phyloP scores from a whole-genome alignment of 805 yeast genomes.

The Komagataella pseudopastoris region DNA sequence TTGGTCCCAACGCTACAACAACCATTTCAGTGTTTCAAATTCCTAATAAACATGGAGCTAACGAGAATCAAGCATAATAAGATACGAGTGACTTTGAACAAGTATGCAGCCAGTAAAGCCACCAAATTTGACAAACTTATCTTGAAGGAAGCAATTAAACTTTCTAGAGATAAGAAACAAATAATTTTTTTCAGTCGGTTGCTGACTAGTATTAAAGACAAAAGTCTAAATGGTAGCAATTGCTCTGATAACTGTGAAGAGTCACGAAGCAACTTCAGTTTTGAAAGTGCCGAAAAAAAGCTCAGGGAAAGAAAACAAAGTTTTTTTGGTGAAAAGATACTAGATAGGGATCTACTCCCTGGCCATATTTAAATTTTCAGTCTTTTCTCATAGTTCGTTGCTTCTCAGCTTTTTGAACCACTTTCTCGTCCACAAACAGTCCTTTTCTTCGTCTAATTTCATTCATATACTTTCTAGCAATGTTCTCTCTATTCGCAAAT shows the following conservation, averaged over 20 bases:
- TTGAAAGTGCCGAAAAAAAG: neutral
- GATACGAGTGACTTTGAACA: neutral
- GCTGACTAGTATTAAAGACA: neutral
- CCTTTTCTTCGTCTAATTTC: constrained; percentile 78
- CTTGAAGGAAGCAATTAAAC: neutral
- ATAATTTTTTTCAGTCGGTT: neutral
- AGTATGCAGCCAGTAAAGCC: neutral
- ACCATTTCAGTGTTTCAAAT: constrained; percentile 10
- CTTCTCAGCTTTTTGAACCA: constrained; percentile 85
- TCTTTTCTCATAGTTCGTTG: constrained; percentile 80
- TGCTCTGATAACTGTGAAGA: neutral
- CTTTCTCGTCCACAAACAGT: constrained; percentile 76
- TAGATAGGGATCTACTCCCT: neutral
- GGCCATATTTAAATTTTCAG: constrained; percentile 9
- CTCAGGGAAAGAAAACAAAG: neutral
- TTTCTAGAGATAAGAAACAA: neutral
- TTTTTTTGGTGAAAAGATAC: neutral
- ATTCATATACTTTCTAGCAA: constrained; percentile 82
- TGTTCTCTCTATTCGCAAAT: constrained; percentile 80
- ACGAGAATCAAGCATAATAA: constrained; percentile 4
- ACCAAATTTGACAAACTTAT: neutral
- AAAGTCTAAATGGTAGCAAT: neutral
- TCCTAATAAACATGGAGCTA: constrained; percentile 3
- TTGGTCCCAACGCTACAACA: constrained; percentile 11
- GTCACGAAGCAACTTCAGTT: neutral